Evolutionary conservation across 805 yeast genomes (phyloP), one percentile per base, ranked within the genome.

Genomic region (Wickerhamomyces pijperi): DNA sequence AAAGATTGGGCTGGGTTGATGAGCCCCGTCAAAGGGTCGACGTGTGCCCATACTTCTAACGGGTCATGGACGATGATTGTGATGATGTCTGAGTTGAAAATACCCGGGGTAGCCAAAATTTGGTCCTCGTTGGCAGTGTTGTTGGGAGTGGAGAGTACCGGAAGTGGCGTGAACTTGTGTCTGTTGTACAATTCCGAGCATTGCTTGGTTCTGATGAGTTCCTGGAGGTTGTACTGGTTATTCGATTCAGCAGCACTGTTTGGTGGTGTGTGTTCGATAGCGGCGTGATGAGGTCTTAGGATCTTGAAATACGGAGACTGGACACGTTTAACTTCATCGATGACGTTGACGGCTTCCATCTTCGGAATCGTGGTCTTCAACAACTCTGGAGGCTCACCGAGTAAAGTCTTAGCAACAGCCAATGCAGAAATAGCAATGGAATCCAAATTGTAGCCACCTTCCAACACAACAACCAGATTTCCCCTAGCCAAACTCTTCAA

Each of bases 361-460:
- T 76, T 77, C 0, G 97, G 95, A 38, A 76, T 68, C 14, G 29
- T 13, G 7, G 29, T 13, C 29, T 25, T 68, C 32, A 75, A 71
- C 28, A 87, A 68, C 47, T 74, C 74, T 1, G 98, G 97, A 3
- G 97, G 95, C 55, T 92, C 97, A 5, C 98, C 98, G 16, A 92
- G 70, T 36, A 92, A 65, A 0, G 83, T 90, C 56, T 87, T 86
- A 3, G 96, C 82, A 4, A 92, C 97, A 1, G 92, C 90, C 36
- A 92, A 64, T 0, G 97, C 98, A 43, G 94, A 82, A 35, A 74
- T 76, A 19, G 95, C 84, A 45, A 88, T 92, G 3, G 97, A 75
- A 51, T 87, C 95, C 42, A 92, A 67, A 54, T 86, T 90, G 59
- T 92, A 92, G 2, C 99, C 99, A 46, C 99, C 99, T 67, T 92